Percentiles rank a stretch among this genome's conserved stretches.
Conservation (phyloP, 2,329 filamentous ascomycete genomes). For the Penicillium hordei region DNA sequence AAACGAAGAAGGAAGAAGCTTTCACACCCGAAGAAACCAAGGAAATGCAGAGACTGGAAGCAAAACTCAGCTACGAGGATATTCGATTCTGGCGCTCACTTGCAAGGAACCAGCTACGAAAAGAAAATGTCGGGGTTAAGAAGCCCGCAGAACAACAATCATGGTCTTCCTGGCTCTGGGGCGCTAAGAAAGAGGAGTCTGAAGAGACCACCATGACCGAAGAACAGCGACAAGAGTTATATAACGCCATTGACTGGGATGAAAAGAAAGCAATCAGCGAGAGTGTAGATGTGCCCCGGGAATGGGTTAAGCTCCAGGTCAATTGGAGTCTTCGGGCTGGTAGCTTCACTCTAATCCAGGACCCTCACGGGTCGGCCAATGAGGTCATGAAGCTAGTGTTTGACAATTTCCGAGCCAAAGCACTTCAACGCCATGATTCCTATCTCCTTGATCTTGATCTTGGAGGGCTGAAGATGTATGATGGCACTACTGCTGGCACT, state of each 20-base stretch:
- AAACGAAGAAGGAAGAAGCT: conserved; percentile 72
- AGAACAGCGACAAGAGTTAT: conserved; percentile 92
- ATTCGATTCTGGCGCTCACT: conserved; percentile 95
- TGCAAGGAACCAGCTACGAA: conserved; percentile 89
- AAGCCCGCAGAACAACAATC: conserved; percentile 72
- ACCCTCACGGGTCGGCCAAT: conserved; percentile 71
- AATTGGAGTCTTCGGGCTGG: conserved; percentile 92
- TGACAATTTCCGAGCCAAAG: conserved; percentile 88
- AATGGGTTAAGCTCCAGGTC: conserved; percentile 88
- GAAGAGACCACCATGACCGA: conserved; percentile 89
- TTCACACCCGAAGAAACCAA: conserved; percentile 68
- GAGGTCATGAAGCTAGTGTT: conserved; percentile 92
- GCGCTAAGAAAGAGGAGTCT: conserved; percentile 68
- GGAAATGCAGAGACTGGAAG: conserved; percentile 74
- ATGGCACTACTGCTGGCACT: conserved; percentile 88
- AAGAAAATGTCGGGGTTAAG: conserved; percentile 88
- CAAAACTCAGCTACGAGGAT: conserved; percentile 90
- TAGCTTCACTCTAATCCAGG: conserved; percentile 89
- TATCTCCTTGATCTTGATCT: conserved; percentile 85
- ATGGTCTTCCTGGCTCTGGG: conserved; percentile 93
- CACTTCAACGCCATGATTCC: conserved; percentile 86
- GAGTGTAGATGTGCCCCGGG: conserved; percentile 82
- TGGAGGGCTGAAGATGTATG: conserved; percentile 88
- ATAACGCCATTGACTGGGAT: conserved; percentile 97
- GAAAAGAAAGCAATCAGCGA: conserved; percentile 90